phyloP scores from a whole-genome alignment of 1,139 yeast genomes.

The Lodderomyces orthopsilosis region DNA sequence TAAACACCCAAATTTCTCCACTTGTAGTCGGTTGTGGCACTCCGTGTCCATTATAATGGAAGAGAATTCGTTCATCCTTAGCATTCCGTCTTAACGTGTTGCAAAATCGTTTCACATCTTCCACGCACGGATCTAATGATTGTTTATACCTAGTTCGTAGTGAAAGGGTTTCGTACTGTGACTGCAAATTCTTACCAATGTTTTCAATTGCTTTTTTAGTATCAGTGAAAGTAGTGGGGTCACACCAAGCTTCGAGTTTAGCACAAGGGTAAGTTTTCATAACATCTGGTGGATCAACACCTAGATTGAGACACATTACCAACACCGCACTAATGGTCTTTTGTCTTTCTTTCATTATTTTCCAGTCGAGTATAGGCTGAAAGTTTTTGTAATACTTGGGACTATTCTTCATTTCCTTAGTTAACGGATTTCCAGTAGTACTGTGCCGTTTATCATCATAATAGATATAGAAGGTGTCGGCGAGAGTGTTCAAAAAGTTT shows the following conservation, averaged over 20 bases:
- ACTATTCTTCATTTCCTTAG: constrained; percentile 47
- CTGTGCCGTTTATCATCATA: constrained; percentile 88
- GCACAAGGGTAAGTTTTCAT: constrained; percentile 95
- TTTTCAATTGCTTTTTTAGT: constrained; percentile 89
- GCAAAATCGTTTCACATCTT: constrained; percentile 90
- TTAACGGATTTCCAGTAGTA: constrained; percentile 84
- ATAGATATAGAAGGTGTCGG: constrained; percentile 72
- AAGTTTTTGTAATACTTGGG: constrained; percentile 49
- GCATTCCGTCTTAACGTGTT: constrained; percentile 86
- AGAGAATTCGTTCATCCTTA: constrained; percentile 83
- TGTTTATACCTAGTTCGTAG: constrained; percentile 88
- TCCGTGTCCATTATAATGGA: constrained; percentile 98
- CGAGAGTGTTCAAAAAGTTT: constrained; percentile 62
- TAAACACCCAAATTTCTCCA: constrained; percentile 99
- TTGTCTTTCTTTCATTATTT: constrained; percentile 82
- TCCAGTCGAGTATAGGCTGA: constrained; percentile 86
- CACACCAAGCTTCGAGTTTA: constrained; percentile 89
- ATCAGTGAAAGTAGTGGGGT: constrained; percentile 80
- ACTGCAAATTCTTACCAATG: constrained; percentile 83
- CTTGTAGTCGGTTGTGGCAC: constrained; percentile 96
- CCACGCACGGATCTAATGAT: constrained; percentile 91
- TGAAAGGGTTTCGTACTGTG: constrained; percentile 86
- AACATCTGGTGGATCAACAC: constrained; percentile 97
- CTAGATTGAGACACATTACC: constrained; percentile 83
- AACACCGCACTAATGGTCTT: constrained; percentile 95